Evolutionary conservation across 1,139 yeast genomes (phyloP).

Genomic region (Kodamaea anthophila): DNA sequence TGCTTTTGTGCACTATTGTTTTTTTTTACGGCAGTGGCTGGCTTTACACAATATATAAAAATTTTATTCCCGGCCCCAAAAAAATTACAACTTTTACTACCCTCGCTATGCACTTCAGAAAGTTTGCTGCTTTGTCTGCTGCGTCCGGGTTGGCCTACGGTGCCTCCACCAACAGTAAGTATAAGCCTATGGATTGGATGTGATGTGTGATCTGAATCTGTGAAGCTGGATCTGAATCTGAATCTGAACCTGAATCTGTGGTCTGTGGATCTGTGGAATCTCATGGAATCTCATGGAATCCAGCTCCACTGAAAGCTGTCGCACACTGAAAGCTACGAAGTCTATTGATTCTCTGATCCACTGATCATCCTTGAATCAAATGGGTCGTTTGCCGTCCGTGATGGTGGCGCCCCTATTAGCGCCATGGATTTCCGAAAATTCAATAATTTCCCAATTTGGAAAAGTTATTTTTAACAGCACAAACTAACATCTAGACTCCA

Average conservation of each 20-base stretch:
- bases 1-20: conserved; percentile 3
- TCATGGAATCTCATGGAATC: too few species aligned
- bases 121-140: conserved; percentile 40
- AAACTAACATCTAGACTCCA: conserved; percentile 32
- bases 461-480: not conserved
- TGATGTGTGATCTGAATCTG: not conserved
- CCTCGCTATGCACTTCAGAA: conserved; percentile 45
- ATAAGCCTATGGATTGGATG: not conserved
- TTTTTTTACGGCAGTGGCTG: conserved; percentile 6
- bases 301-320: too few species aligned
- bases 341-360: too few species aligned
- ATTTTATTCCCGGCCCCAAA: conserved; percentile 6
- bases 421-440: too few species aligned
- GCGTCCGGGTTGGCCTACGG: conserved; percentile 42
- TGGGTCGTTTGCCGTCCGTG: too few species aligned
- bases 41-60: conserved; percentile 7
- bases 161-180: conserved; percentile 42
- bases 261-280: too few species aligned
- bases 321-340: too few species aligned
- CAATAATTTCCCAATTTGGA: not conserved
- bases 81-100: conserved; percentile 5
- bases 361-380: too few species aligned
- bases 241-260: too few species aligned
- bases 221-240: too few species aligned
- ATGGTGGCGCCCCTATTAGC: too few species aligned